These are phyloP conservation scores for Aquilaria agallochum DNA, from an alignment of 441 rosid species.

Conservation along the genomic window DNA sequence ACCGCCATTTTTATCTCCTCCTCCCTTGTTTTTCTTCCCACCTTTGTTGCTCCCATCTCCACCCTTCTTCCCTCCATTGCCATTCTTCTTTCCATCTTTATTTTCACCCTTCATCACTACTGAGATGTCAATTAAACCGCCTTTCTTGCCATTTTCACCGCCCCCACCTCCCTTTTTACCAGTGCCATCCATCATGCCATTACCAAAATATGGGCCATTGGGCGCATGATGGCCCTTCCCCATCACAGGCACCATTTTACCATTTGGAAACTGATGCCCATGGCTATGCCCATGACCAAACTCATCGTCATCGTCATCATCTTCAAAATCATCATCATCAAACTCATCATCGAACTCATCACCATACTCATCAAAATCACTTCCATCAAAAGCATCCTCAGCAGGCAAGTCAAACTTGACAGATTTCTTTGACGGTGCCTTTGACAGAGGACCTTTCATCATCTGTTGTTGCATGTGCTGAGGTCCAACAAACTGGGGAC, in stretches of 20 bases:
- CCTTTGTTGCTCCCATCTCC: constrained; percentile 43
- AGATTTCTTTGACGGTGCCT: constrained; percentile 46
- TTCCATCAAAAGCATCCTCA: constrained; percentile 40
- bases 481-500: constrained; percentile 26
- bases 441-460: constrained; percentile 49
- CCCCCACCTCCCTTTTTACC: constrained; percentile 33
- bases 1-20: constrained; percentile 37
- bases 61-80: constrained; percentile 44
- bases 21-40: constrained; percentile 41
- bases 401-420: constrained; percentile 52
- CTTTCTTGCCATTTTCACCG: constrained; percentile 31
- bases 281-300: constrained; percentile 41
- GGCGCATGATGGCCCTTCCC: constrained; percentile 13
- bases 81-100: constrained; percentile 31
- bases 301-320: constrained; percentile 30
- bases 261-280: constrained; percentile 31
- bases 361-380: constrained; percentile 23
- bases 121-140: constrained; percentile 33
- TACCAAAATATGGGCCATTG: constrained; percentile 30
- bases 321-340: constrained; percentile 44
- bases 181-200: constrained; percentile 32
- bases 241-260: constrained; percentile 39
- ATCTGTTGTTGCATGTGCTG: constrained; percentile 45
- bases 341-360: constrained; percentile 50
- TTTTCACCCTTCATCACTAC: constrained; percentile 41